Evolutionary conservation across 305 asterid genomes (phyloP), one percentile per base, ranked within the genome.

Genomic region (Fraxinus dipetala): DNA sequence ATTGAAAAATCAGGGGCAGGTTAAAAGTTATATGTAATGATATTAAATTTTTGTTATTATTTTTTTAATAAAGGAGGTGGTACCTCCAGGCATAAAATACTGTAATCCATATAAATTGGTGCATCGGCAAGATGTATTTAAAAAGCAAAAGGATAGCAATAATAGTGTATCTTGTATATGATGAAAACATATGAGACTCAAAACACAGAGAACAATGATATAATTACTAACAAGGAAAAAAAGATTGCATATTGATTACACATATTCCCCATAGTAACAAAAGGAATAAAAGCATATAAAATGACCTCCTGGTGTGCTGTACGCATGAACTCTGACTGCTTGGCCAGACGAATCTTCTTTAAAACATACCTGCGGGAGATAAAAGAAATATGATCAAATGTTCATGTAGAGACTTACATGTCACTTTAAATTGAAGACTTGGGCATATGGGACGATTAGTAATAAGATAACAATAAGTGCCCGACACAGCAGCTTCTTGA

Each of bases 231-330:
- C n/a, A 4, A 24, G 20, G 16, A 48, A 48, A 63, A 63, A 63
- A 22, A 24, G 72, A 63, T 26, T 67, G 73, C n/a, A 1, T 67
- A 18, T 59, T 59, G 69, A 59, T 59, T 20, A 59, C 69, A 59
- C 7, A 59, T 20, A 59, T 20, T 59, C 13, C 30, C 30, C 30
- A 18, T 18, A 54, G 30, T 20, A 59, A 59, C 28, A n/a, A 6
- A 67, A 54, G 63, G 10, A n/a, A 20, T 6, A 9, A 67, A 67
- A 86, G 78, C 67, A 72, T 45, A 31, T 30, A 48, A 75, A 81
- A 32, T n/a, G 72, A 95, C 99, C 98, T 92, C 98, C 85, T 89
- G 98, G 83, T 91, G 91, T 18, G 93, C 93, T 8, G 91, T 92
- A 1, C 88, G 89, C 85, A 89, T 92, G 91, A 90, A 90, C 89